Evolutionary conservation across 2,329 filamentous ascomycete species (phyloP), one percentile per base, ranked within the genome.

Genomic region (Penicillium sumatraense): DNA sequence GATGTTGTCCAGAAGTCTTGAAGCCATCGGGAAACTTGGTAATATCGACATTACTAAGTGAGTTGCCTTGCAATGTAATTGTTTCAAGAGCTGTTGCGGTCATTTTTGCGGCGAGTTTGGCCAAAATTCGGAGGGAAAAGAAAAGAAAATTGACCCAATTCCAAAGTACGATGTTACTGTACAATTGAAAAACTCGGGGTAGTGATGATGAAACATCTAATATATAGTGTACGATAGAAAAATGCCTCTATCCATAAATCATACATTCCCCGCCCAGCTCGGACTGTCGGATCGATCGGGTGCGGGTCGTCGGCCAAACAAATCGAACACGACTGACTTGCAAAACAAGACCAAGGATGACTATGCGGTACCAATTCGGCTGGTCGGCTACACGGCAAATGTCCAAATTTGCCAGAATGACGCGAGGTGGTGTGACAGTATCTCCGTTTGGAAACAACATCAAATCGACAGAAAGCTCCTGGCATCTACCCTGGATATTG

Each of bases 1-100:
- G 79, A 62, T 89, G 86, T 70, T 92, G 89, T 40, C 89, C 89
- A 0, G 87, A 82, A 18, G 85, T 87, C 68, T 84, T 86, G 68
- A 86, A 77, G 14, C 85, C 84, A 64, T 87, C 85, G 6, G 84
- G 85, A 65, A 87, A 88, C 60, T 83, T 74, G 23, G 53, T 44
- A 2, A 56, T 33, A 21, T 62, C 51, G 14, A 58, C 38, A 11
- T 20, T 26, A 2, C 21, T 45, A 4, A 33, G 9, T 3, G 36
- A 18, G 9, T 14, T n/a, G 14, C 13, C 20, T 27, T 36, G 38
- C 6, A 24, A 42, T n/a, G 26, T 45, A 5, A 24, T 21, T 20
- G 53, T 49, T 26, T 60, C 29, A 9, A 58, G 20, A 2, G 53
- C 10, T 16, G 44, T 52, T 8, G 57, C 38, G 3, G 60, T 45